Base-by-base conservation (phyloP, 1,139 yeast genomes). In the Wickerhamomyces sp. region DNA sequence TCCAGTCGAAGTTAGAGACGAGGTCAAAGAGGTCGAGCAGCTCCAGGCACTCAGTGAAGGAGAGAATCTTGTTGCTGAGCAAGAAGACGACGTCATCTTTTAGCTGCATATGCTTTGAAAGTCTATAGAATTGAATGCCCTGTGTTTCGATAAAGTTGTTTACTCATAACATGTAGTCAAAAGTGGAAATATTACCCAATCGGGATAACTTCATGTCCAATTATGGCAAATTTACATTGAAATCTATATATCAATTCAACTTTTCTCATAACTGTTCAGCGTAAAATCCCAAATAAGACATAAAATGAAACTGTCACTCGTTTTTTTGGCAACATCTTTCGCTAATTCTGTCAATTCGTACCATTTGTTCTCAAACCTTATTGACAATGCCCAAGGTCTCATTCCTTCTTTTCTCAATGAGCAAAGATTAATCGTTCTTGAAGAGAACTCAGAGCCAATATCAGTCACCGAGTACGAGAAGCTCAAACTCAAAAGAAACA, bases 381-480 rank as follows among this genome's bases (percentile, higher is more conserved):
- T 16, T 6, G 33, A 26, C 17, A 24, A 35, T 12, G 26, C 33
- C 7, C 29, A 17, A 16, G 35, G 31, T 15, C 27, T 15, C 15
- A 16, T 36, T 12, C 26, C 31, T n/a, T 9, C 21, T 8, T 24
- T 17, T 17, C 12, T 33, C 14, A 27, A 27, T 6, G 38, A 37
- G n/a, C 14, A 36, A 19, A 17, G 52, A 16, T 36, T 47, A 9
- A 48, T 51, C 21, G 49, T 49, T 18, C 45, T 51, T 0, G 33
- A 41, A 15, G 46, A 42, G 5, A 31, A 40, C 19, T 25, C 43
- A 2, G 28, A 32, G 1, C 54, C 67, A 36, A 59, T 67, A 34
- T 56, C 70, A 39, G 76, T 76, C 36, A 60, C 70, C 14, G 94
- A 85, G 53, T 57, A 60, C 7, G 81, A 80, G 35, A 81, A 85